Conservation (phyloP, 1,284 basidiomycete species). For the Trichosporon asahii region DNA sequence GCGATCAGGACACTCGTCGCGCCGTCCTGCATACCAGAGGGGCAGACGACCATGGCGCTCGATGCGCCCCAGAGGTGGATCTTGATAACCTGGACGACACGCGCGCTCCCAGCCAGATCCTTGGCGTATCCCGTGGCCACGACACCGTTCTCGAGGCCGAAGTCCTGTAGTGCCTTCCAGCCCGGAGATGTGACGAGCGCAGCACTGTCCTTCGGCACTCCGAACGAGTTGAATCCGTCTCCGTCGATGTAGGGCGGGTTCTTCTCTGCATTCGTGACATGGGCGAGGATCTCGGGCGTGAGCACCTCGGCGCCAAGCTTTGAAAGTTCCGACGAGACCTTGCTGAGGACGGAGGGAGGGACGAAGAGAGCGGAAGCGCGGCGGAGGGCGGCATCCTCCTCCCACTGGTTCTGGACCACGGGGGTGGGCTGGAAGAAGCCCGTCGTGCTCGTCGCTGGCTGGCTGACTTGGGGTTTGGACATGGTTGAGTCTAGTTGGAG, state of each 20-base stretch:
- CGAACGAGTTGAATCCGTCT: constrained; percentile 19
- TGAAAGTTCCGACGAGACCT: not conserved
- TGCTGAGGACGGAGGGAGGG: not conserved
- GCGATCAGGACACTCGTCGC: constrained; percentile 6
- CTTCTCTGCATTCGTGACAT: constrained; percentile 22
- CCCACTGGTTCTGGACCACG: constrained; percentile 12
- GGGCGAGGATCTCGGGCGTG: not conserved
- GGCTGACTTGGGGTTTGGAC: not conserved
- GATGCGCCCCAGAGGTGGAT: constrained; percentile 18
- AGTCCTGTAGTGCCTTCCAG: constrained; percentile 22
- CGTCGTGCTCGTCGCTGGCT: constrained; percentile 3
- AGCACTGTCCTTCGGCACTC: constrained; percentile 14
- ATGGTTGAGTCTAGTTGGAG: not conserved
- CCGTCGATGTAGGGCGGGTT: constrained; percentile 20
- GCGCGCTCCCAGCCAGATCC: constrained; percentile 13
- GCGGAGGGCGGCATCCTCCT: constrained; percentile 16
- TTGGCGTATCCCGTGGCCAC: constrained; percentile 20
- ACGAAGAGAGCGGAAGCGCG: constrained; percentile 15
- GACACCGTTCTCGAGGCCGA: constrained; percentile 19
- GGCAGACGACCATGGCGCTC: constrained; percentile 19
- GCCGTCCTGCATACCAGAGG: constrained; percentile 24
- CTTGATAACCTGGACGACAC: constrained; percentile 23
- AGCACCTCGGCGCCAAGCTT: constrained; percentile 14
- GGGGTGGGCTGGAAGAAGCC: constrained; percentile 23
- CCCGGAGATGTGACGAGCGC: constrained; percentile 20